A percentile compares a stretch with the other conserved stretches of the same genome.
phyloP scores from a whole-genome alignment of 2,329 filamentous ascomycete genomes.

The Alternaria burnsii region DNA sequence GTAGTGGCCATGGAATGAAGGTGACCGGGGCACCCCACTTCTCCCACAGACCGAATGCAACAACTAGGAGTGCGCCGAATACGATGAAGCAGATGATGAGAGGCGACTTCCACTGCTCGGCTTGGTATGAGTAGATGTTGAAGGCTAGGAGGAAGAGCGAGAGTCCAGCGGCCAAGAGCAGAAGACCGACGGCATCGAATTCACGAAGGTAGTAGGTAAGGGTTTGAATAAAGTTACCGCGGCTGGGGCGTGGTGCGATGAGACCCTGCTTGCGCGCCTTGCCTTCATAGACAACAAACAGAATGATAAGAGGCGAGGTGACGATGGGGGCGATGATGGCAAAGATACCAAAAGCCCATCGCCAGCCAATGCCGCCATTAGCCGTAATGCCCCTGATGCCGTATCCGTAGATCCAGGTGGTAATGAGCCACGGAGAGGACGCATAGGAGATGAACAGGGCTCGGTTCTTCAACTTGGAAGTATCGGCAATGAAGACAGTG shows the following conservation, averaged over 20 bases:
- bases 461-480: constrained; percentile 68
- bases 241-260: constrained; percentile 55
- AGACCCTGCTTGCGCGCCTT: constrained; percentile 68
- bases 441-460: constrained; percentile 67
- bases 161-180: constrained; percentile 69
- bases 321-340: constrained; percentile 70
- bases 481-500: constrained; percentile 73
- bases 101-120: constrained; percentile 45
- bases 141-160: constrained; percentile 74
- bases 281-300: constrained; percentile 65
- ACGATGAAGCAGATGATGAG: constrained; percentile 56
- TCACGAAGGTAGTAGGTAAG: constrained; percentile 66
- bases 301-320: constrained; percentile 67
- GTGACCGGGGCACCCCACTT: constrained; percentile 51
- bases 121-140: constrained; percentile 58
- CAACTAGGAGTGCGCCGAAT: constrained; percentile 48
- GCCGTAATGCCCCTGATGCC: constrained; percentile 56
- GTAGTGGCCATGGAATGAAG: constrained; percentile 58
- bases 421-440: constrained; percentile 45
- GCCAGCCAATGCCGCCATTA: constrained; percentile 60
- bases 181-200: constrained; percentile 69
- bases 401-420: constrained; percentile 41
- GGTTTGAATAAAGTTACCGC: constrained; percentile 58
- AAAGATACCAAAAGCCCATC: constrained; percentile 74
- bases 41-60: constrained; percentile 54